Evolutionary conservation across 257 asterid genomes (phyloP).

Genomic region (Nicotiana knightiana): DNA sequence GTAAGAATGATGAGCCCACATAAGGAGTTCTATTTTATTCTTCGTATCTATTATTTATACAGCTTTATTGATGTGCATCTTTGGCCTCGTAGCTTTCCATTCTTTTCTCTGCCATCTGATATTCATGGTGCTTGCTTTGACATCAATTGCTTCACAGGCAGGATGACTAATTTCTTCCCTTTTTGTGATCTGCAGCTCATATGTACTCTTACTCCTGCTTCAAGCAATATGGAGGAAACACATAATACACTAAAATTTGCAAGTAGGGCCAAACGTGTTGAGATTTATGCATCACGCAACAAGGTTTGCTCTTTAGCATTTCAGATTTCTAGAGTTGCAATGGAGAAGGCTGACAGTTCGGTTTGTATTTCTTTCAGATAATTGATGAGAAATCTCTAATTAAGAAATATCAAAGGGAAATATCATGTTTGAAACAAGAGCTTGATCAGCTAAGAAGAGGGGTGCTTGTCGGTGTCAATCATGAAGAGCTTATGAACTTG

Average conservation of each 20-base stretch:
- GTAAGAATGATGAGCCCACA: slow-evolving; percentile 38
- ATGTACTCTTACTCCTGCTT: slow-evolving; percentile 97
- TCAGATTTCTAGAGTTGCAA: slow-evolving; percentile 1
- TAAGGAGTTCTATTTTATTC: neutral
- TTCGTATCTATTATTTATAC: neutral
- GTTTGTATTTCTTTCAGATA: slow-evolving; percentile 41
- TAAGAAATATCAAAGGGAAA: slow-evolving; percentile 97
- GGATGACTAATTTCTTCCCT: slow-evolving; percentile 1
- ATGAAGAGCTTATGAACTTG: slow-evolving; percentile 78
- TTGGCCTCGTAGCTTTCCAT: neutral
- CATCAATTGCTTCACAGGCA: neutral
- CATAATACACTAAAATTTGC: slow-evolving; percentile 97
- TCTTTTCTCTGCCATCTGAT: neutral
- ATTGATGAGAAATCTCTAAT: slow-evolving; percentile 97
- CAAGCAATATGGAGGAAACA: slow-evolving; percentile 97
- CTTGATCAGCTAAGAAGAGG: slow-evolving; percentile 85
- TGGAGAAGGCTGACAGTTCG: neutral
- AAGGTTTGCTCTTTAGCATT: slow-evolving; percentile 42
- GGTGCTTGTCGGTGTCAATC: slow-evolving; percentile 69
- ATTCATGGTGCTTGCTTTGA: neutral
- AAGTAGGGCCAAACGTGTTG: slow-evolving; percentile 96
- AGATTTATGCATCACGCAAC: slow-evolving; percentile 88
- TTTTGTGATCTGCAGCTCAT: slow-evolving; percentile 58
- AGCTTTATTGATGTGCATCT: neutral
- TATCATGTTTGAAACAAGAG: slow-evolving; percentile 77